A percentile compares a stretch with the other conserved stretches of the same genome.
These are phyloP conservation scores for Proliferodiscus dingleyae DNA, from an alignment of 2,329 filamentous ascomycete species.

Conservation along the genomic window DNA sequence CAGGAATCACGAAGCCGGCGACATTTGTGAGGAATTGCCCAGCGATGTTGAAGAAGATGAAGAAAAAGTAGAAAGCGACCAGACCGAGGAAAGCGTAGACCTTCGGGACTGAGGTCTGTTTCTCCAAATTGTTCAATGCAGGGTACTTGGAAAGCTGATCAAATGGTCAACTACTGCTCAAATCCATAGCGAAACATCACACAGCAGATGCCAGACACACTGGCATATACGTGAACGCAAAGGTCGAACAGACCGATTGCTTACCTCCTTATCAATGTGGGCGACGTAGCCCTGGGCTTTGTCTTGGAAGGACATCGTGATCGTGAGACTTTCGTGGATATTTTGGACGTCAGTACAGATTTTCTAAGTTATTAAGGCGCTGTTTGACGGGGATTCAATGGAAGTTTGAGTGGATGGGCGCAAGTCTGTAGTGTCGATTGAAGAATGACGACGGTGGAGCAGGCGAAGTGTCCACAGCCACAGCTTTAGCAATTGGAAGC, in stretches of 20 bases:
- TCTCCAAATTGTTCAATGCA: conserved; percentile 78
- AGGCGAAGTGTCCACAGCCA: too few relatives aligned
- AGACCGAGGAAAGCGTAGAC: conserved; percentile 76
- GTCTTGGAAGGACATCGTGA: conserved; percentile 70
- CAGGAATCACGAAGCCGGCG: conserved; percentile 76
- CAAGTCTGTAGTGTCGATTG: too few relatives aligned
- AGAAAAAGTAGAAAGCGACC: conserved; percentile 78
- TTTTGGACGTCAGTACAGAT: too few relatives aligned
- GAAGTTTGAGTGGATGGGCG: too few relatives aligned
- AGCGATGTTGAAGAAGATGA: conserved; percentile 88
- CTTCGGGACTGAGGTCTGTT: conserved; percentile 77
- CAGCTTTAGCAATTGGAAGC: too few relatives aligned
- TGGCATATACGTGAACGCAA: not conserved
- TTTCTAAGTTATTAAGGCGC: too few relatives aligned
- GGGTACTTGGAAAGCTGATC: conserved; percentile 78
- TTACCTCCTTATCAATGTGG: conserved; percentile 77
- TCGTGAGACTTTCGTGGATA: too few relatives aligned
- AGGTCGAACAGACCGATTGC: conserved; percentile 7
- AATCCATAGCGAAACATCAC: not conserved
- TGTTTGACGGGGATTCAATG: too few relatives aligned
- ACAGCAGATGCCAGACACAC: not conserved
- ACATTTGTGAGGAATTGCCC: conserved; percentile 85
- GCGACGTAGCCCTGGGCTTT: conserved; percentile 71
- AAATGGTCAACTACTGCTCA: conserved; percentile 4
- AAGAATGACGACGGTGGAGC: too few relatives aligned